phyloP scores from a whole-genome alignment of 2,329 filamentous ascomycete species.

The Calonectria pauciramosa region DNA sequence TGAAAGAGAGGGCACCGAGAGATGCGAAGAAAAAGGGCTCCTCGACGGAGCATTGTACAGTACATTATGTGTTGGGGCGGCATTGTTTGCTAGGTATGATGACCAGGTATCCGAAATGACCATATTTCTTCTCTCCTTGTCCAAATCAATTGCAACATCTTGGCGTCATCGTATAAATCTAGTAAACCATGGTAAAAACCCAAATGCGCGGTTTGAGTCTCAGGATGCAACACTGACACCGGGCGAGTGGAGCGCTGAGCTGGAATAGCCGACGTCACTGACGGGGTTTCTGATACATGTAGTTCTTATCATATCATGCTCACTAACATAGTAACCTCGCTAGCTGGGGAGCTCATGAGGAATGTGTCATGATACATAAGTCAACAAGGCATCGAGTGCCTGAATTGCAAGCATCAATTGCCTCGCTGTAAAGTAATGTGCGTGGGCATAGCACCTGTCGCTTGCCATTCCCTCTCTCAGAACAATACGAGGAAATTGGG shows the following conservation, averaged over 20 bases:
- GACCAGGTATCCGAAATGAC: constrained; percentile 12
- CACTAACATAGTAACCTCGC: not conserved
- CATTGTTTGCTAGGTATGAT: constrained; percentile 13
- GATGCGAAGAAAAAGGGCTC: constrained; percentile 21
- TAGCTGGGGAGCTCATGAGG: not conserved
- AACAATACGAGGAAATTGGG: not conserved
- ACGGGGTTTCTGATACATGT: not conserved
- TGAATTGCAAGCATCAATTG: not conserved
- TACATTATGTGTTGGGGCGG: constrained; percentile 30
- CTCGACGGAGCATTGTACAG: constrained; percentile 41
- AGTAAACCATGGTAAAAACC: not conserved
- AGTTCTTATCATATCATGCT: not conserved
- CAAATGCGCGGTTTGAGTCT: constrained; percentile 25
- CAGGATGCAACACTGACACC: constrained; percentile 34
- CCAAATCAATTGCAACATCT: not conserved
- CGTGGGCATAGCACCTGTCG: not conserved
- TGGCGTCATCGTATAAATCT: not conserved
- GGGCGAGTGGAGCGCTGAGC: constrained; percentile 41
- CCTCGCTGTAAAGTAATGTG: not conserved
- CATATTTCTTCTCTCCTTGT: not conserved
- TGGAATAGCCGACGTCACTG: constrained; percentile 36
- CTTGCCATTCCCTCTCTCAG: not conserved
- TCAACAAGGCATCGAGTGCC: too few relatives aligned
- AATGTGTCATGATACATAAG: not conserved
- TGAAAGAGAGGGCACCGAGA: not conserved